Conservation (phyloP, 2,329 filamentous ascomycete species). For the Fusarium setosum region DNA sequence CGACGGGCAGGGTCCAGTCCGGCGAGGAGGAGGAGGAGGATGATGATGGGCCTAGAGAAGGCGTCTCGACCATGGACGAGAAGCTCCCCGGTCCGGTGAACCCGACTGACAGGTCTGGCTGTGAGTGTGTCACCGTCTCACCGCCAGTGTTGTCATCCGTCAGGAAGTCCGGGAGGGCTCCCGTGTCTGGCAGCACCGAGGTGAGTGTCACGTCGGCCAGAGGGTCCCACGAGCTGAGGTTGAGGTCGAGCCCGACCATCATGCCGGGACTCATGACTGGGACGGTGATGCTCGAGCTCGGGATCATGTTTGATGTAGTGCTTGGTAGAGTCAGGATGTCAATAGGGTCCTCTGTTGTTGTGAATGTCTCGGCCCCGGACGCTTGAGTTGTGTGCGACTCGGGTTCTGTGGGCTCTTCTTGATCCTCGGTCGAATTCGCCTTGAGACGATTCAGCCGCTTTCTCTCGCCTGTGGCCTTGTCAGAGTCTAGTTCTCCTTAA, state of each 20-base stretch:
- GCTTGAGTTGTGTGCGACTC: background rate
- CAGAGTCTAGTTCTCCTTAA: background rate
- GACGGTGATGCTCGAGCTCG: background rate
- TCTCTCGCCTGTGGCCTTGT: slow-evolving; percentile 44
- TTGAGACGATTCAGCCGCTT: slow-evolving; percentile 46
- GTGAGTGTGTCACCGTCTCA: slow-evolving; percentile 7
- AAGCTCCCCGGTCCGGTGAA: slow-evolving; percentile 15
- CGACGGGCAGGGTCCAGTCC: slow-evolving; percentile 49
- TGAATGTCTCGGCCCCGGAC: slow-evolving; percentile 3
- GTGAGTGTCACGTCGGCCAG: slow-evolving; percentile 29
- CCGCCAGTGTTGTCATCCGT: slow-evolving; percentile 7
- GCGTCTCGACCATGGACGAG: slow-evolving; percentile 31
- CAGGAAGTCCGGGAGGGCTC: slow-evolving; percentile 15
- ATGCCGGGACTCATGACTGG: slow-evolving; percentile 23
- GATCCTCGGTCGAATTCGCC: slow-evolving; percentile 16
- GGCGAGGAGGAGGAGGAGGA: slow-evolving; percentile 31
- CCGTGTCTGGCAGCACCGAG: slow-evolving; percentile 28
- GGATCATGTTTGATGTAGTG: background rate
- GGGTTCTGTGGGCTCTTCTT: slow-evolving; percentile 1
- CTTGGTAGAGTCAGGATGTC: slow-evolving; percentile 2
- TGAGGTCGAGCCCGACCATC: slow-evolving; percentile 37
- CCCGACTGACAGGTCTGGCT: background rate
- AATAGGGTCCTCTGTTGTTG: slow-evolving; percentile 6
- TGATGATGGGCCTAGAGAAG: slow-evolving; percentile 36
- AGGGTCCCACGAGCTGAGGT: slow-evolving; percentile 38